Conservation (phyloP, 306 rosid genomes). For the Castanopsis chinensis region DNA sequence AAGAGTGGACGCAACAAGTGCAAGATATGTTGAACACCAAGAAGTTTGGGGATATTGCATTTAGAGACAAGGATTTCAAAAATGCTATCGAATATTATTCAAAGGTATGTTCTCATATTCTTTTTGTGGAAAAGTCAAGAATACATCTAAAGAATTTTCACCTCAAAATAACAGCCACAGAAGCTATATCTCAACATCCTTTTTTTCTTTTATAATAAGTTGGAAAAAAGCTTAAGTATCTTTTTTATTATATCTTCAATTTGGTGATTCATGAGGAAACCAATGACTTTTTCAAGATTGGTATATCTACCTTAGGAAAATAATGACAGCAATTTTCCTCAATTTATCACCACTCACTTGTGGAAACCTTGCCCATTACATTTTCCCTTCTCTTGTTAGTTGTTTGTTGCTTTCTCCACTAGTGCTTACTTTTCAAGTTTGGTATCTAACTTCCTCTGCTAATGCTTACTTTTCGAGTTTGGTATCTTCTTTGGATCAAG, state of each 20-base stretch:
- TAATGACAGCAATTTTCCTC: too few relatives aligned
- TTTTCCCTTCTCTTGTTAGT: not conserved
- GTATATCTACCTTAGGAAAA: too few relatives aligned
- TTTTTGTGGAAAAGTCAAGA: not conserved
- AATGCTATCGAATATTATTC: constrained; percentile 89
- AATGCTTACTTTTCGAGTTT: not conserved
- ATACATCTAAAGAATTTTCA: not conserved
- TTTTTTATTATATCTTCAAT: too few relatives aligned
- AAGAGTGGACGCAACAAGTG: constrained; percentile 98
- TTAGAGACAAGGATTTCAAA: constrained; percentile 91
- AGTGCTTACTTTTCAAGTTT: not conserved
- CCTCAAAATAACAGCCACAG: not conserved
- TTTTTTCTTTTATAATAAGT: not conserved
- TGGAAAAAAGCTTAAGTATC: too few relatives aligned
- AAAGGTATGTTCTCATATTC: constrained; percentile 44
- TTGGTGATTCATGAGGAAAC: too few relatives aligned
- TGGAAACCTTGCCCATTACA: not conserved
- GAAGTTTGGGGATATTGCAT: constrained; percentile 91
- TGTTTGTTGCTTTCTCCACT: not conserved
- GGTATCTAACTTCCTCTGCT: not conserved
- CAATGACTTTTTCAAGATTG: too few relatives aligned
- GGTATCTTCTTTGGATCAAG: not conserved
- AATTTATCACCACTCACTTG: not conserved
- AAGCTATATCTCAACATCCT: not conserved
- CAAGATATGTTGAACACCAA: constrained; percentile 94